Conservation (phyloP, 345 rosid species). For the Cardamine chenopodiifolia region DNA sequence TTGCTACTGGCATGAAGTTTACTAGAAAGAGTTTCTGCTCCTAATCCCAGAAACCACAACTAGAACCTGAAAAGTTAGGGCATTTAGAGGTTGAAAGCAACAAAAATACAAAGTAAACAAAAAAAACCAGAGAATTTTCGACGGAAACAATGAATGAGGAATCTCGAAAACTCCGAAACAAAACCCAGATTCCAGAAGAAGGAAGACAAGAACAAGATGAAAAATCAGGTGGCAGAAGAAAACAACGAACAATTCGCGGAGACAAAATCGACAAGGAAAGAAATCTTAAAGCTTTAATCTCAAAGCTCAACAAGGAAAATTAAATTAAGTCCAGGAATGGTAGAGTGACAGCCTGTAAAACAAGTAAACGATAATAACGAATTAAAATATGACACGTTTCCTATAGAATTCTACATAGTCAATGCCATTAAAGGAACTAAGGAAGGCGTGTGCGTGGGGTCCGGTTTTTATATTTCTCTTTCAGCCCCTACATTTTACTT, state of each 20-base stretch:
- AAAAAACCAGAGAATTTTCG: background rate
- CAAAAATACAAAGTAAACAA: background rate
- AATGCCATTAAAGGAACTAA: slow-evolving; percentile 34
- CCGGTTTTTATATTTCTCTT: slow-evolving; percentile 14
- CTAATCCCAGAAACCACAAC: slow-evolving; percentile 40
- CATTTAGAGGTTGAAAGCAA: slow-evolving; percentile 5
- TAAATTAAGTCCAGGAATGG: slow-evolving; percentile 12
- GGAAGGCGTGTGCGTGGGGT: slow-evolving; percentile 33
- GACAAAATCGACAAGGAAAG: slow-evolving; percentile 35
- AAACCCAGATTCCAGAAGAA: slow-evolving; percentile 14
- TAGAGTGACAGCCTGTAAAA: slow-evolving; percentile 27
- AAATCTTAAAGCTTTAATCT: slow-evolving; percentile 38
- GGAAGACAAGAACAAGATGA: background rate
- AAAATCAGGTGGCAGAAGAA: slow-evolving; percentile 24
- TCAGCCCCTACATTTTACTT: background rate
- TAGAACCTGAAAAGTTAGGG: slow-evolving; percentile 33
- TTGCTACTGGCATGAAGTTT: slow-evolving; percentile 34
- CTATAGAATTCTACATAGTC: slow-evolving; percentile 36
- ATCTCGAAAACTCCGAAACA: slow-evolving; percentile 34
- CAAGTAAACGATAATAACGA: background rate
- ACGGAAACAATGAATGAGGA: slow-evolving; percentile 37
- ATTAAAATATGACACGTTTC: background rate
- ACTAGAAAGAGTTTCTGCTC: slow-evolving; percentile 34
- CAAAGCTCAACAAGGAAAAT: slow-evolving; percentile 25
- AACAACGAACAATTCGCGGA: slow-evolving; percentile 35